Evolutionary conservation across 2,329 filamentous ascomycete genomes (phyloP).

Genomic region (Colletotrichum sp.): DNA sequence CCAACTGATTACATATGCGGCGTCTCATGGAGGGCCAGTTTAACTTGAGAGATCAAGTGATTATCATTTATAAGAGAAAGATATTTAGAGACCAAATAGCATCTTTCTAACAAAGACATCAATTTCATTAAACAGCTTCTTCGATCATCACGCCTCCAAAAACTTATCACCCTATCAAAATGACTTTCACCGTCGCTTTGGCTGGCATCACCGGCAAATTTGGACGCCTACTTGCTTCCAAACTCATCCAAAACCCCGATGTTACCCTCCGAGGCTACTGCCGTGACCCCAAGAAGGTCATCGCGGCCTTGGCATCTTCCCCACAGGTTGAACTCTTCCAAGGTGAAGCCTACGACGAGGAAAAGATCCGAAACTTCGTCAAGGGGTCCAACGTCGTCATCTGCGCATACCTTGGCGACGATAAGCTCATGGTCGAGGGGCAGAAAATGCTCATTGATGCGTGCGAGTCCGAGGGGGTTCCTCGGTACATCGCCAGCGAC

Average conservation of each 20-base stretch:
- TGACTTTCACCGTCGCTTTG: conserved; percentile 30
- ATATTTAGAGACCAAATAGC: neutral
- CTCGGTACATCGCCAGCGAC: conserved; percentile 45
- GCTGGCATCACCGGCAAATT: conserved; percentile 38
- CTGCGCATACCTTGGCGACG: conserved; percentile 44
- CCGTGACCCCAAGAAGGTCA: conserved; percentile 32
- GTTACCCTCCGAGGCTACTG: conserved; percentile 31
- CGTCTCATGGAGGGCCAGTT: neutral
- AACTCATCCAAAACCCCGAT: conserved; percentile 31
- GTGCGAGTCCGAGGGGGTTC: conserved; percentile 36
- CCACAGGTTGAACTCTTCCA: conserved; percentile 27
- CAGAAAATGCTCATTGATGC: conserved; percentile 47
- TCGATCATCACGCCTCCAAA: neutral
- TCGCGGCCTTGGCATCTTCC: conserved; percentile 11
- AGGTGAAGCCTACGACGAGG: conserved; percentile 28
- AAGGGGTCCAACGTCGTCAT: conserved; percentile 38
- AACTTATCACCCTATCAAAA: neutral
- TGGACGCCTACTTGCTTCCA: conserved; percentile 29
- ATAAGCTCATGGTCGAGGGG: conserved; percentile 42
- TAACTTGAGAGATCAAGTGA: neutral
- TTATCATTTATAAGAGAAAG: neutral
- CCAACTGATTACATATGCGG: neutral
- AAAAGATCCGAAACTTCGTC: conserved; percentile 29
- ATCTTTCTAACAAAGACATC: neutral
- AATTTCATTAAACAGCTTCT: neutral